phyloP scores from a whole-genome alignment of 2,329 filamentous ascomycete genomes.

The Clonostachys sp. region DNA sequence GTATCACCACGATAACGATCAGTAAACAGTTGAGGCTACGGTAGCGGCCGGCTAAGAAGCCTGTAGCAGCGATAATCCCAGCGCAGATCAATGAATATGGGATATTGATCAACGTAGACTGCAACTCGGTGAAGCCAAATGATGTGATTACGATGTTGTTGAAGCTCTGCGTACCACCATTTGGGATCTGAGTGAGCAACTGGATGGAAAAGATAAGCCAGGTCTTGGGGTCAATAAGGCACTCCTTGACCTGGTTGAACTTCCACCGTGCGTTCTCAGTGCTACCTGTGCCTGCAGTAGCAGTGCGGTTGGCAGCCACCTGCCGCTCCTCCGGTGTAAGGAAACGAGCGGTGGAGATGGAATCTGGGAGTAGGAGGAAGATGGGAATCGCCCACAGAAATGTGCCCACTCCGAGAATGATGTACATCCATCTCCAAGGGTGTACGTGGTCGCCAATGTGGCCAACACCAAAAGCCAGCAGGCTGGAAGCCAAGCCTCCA shows the following conservation, averaged over 20 bases:
- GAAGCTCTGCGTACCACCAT: slow-evolving; percentile 57
- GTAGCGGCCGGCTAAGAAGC: slow-evolving; percentile 45
- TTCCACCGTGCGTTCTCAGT: slow-evolving; percentile 43
- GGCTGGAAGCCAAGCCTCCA: slow-evolving; percentile 39
- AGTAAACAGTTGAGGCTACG: slow-evolving; percentile 47
- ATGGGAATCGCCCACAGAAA: slow-evolving; percentile 45
- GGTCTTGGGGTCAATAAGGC: slow-evolving; percentile 52
- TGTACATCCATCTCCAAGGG: slow-evolving; percentile 56
- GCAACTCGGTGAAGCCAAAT: slow-evolving; percentile 49
- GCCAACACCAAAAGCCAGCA: slow-evolving; percentile 51
- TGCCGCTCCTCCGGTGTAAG: slow-evolving; percentile 46
- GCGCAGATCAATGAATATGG: slow-evolving; percentile 51
- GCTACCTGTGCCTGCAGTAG: slow-evolving; percentile 44
- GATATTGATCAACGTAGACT: slow-evolving; percentile 53
- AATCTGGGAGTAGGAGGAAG: slow-evolving; percentile 44
- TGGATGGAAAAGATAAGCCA: slow-evolving; percentile 53
- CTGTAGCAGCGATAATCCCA: slow-evolving; percentile 38
- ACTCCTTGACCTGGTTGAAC: slow-evolving; percentile 47
- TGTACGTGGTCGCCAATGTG: slow-evolving; percentile 41
- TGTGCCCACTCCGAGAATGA: slow-evolving; percentile 45
- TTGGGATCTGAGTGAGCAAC: slow-evolving; percentile 53
- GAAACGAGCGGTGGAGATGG: slow-evolving; percentile 51
- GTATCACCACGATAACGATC: slow-evolving; percentile 41
- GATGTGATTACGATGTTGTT: slow-evolving; percentile 51
- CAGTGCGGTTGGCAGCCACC: slow-evolving; percentile 39